Conservation (phyloP, 768 basidiomycete genomes). For the Kwoniella pini region DNA sequence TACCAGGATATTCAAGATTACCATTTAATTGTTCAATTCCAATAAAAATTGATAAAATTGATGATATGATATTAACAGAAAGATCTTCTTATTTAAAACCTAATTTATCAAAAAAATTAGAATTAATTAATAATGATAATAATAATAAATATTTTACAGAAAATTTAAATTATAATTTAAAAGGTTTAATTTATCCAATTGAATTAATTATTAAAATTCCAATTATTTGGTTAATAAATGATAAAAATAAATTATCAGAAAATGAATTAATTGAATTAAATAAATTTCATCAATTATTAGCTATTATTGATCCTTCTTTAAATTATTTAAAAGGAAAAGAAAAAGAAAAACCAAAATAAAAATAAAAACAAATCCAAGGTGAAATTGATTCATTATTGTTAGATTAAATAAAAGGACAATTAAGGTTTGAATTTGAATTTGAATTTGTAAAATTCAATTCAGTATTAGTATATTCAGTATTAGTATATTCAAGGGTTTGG, state of each 20-base stretch:
- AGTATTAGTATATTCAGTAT: neutral
- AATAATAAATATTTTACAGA: slow-evolving; percentile 70
- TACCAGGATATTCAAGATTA: slow-evolving; percentile 65
- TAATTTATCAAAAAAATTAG: neutral
- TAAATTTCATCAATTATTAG: slow-evolving; percentile 69
- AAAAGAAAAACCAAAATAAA: neutral
- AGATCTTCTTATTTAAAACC: slow-evolving; percentile 48
- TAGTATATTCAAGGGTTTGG: too few relatives aligned
- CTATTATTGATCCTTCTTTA: slow-evolving; percentile 58
- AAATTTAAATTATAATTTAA: slow-evolving; percentile 75
- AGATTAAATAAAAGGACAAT: neutral
- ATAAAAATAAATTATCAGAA: slow-evolving; percentile 67
- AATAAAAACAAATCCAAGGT: neutral
- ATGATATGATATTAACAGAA: slow-evolving; percentile 77
- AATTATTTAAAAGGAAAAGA: too few relatives aligned
- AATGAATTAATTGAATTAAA: slow-evolving; percentile 75
- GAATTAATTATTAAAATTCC: slow-evolving; percentile 76
- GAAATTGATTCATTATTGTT: neutral
- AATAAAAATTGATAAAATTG: slow-evolving; percentile 72
- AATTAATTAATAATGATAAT: slow-evolving; percentile 51
- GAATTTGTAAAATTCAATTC: neutral
- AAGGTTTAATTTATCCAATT: slow-evolving; percentile 75
- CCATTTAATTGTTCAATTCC: slow-evolving; percentile 21
- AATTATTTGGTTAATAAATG: slow-evolving; percentile 82
- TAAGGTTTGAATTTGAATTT: too few relatives aligned